A percentile compares a stretch with the other conserved stretches of the same genome.
phyloP scores from a whole-genome alignment of 345 rosid species.

The Linum lewisii region DNA sequence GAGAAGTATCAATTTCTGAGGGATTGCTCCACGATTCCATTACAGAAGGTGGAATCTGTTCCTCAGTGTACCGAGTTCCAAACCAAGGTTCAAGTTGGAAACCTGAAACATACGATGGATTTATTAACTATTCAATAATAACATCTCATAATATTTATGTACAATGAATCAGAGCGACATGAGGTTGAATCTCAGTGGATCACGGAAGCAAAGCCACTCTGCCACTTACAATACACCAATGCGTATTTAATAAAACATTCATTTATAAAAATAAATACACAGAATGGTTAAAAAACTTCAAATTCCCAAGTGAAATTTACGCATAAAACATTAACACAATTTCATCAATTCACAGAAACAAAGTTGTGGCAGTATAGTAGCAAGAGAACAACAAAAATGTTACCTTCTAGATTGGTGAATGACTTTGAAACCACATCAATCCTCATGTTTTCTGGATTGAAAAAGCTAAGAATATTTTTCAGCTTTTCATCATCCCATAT shows the following conservation, averaged over 20 bases:
- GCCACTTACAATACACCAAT: too few species aligned
- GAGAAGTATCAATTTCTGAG: conserved; percentile 47
- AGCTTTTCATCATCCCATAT: conserved; percentile 79
- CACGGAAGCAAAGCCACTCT: too few species aligned
- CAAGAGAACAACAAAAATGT: neutral
- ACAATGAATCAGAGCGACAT: too few species aligned
- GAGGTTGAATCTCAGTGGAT: too few species aligned
- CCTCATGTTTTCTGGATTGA: conserved; percentile 88
- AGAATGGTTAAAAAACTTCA: neutral
- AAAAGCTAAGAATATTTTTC: conserved; percentile 46
- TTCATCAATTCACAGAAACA: neutral
- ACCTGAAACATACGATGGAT: conserved; percentile 34
- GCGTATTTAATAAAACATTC: too few species aligned
- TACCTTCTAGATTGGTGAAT: conserved; percentile 52
- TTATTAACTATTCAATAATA: conserved; percentile 2
- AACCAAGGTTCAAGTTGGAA: conserved; percentile 79
- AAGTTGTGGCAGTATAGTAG: neutral
- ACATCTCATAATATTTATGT: neutral
- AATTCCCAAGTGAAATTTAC: neutral
- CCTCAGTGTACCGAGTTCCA: conserved; percentile 61
- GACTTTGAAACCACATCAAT: conserved; percentile 84
- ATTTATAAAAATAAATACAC: too few species aligned
- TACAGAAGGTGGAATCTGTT: conserved; percentile 53
- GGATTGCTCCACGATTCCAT: conserved; percentile 78
- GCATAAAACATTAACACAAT: too few species aligned